Evolutionary conservation across 2,329 filamentous ascomycete species (phyloP), one percentile per base, ranked within the genome.

Genomic region (Sporothrix brunneoviolacea): DNA sequence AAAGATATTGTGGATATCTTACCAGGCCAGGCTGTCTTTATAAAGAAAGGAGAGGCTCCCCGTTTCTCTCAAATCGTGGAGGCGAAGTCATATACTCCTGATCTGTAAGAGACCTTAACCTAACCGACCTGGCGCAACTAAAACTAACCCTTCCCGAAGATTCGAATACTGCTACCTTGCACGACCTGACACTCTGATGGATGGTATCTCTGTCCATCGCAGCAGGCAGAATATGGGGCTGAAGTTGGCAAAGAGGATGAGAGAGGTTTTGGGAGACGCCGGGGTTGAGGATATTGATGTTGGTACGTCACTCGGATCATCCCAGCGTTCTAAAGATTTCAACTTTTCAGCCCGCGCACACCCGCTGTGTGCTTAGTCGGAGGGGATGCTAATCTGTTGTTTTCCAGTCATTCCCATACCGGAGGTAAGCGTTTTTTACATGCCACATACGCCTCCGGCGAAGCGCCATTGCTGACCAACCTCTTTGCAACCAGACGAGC

Each of bases 131-230:
- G n/a, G n/a, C n/a, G n/a, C n/a, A n/a, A n/a, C n/a, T n/a, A n/a
- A n/a, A n/a, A n/a, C n/a, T n/a, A n/a, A n/a, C n/a, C n/a, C n/a
- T n/a, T n/a, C n/a, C n/a, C n/a, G n/a, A n/a, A n/a, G n/a, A n/a
- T 93, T 94, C 61, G 88, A 94, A 68, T 89, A 83, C 57, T 85
- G 95, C 52, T 95, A 95, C 70, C 90, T 95, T 60, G 84, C 88
- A 13, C 76, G 90, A 2, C 88, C 88, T 1, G 90, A 95, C 65
- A 84, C 81, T 0, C 75, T 83, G 58, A 91, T 95, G 51, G 90
- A 95, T 62, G 89, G 88, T 16, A 94, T 95, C 57, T 89, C 86
- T 50, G 86, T 96, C 22, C 83, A 95, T 63, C 80, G 83, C 58
- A 89, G 85, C 58, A 80, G 91, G 47, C 84, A 91, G 62, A 86